Conservation (phyloP, 805 yeast genomes). For the Candida sonorensis region DNA sequence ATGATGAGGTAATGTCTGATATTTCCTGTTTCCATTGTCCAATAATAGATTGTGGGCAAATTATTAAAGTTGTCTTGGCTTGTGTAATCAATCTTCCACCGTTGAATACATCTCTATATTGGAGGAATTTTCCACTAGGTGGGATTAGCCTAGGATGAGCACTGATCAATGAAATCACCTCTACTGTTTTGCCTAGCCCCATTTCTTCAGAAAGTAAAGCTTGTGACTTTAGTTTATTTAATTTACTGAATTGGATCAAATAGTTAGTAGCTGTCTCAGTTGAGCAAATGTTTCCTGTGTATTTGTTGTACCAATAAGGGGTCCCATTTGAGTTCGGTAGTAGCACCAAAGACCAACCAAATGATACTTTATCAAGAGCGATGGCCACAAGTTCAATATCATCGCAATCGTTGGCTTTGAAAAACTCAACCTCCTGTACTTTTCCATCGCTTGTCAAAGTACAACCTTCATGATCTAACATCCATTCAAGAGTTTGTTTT, state of each 20-base stretch:
- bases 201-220: conserved; percentile 90
- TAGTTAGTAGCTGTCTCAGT: conserved; percentile 24
- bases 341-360: conserved; percentile 54
- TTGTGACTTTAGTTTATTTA: conserved; percentile 28
- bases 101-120: conserved; percentile 32
- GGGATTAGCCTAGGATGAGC: conserved; percentile 47
- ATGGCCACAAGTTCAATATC: conserved; percentile 20
- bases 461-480: conserved; percentile 44
- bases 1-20: conserved; percentile 44
- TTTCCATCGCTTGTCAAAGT: conserved; percentile 21
- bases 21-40: conserved; percentile 86
- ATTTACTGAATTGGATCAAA: conserved; percentile 7
- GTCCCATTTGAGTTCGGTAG: no score
- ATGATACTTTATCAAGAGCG: conserved; percentile 36
- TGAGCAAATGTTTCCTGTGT: conserved; percentile 41
- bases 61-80: conserved; percentile 68
- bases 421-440: conserved; percentile 18
- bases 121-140: conserved; percentile 8
- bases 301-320: conserved; percentile 43
- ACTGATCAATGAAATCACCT: conserved; percentile 58
- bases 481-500: conserved; percentile 49
- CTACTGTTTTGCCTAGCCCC: conserved; percentile 97
- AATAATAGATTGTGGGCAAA: conserved; percentile 80
- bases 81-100: conserved; percentile 38
- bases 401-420: conserved; percentile 4